Evolutionary conservation across 129 eudicot genomes (phyloP), one percentile per base, ranked within the genome.

Genomic region (Artemisia argyi): DNA sequence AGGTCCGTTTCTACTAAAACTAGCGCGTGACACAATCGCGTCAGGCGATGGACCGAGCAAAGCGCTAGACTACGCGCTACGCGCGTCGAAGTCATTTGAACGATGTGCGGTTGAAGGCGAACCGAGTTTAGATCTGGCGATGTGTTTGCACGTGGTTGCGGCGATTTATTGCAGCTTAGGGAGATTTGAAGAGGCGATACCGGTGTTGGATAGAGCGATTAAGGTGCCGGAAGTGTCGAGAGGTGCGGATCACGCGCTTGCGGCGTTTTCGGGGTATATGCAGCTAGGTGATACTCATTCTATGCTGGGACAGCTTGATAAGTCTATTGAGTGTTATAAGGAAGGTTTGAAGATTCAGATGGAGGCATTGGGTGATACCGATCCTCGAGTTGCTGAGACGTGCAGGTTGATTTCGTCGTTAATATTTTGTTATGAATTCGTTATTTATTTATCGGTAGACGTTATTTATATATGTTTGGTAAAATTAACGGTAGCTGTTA

Each of bases 331-430:
- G 68, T 85, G 96, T 67, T 94, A 88, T 60, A 88, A 94, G 77
- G 89, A 90, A 74, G 98, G 98, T 13, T 79, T 94, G 72, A 86
- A 88, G 69, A 88, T 90, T 49, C 98, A 94, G 75, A 94, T 94
- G 88, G 91, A 84, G 58, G 91, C 98, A 0, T 80, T 94, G 52
- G 98, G 98, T 3, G 98, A 94, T 54, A 72, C 95, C 11, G 98
- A 94, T 90, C 98, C 97, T 4, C 73, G 98, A 69, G 98, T 94
- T 56, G 98, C 98, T 0, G 98, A 94, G 77, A 94, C 98, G 73
- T 94, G 98, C 92, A 81, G 98, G 98, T 93, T 69, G 51, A 26
- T 18, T 58, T 62, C 13, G 24, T 20, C 35, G 11, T 11, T 60
- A n/a, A 14, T 14, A 8, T n/a, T 51, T 22, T 32, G 39, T 56